These are phyloP conservation scores for Biscutella laevigata DNA, from an alignment of 441 rosid species.

Conservation along the genomic window DNA sequence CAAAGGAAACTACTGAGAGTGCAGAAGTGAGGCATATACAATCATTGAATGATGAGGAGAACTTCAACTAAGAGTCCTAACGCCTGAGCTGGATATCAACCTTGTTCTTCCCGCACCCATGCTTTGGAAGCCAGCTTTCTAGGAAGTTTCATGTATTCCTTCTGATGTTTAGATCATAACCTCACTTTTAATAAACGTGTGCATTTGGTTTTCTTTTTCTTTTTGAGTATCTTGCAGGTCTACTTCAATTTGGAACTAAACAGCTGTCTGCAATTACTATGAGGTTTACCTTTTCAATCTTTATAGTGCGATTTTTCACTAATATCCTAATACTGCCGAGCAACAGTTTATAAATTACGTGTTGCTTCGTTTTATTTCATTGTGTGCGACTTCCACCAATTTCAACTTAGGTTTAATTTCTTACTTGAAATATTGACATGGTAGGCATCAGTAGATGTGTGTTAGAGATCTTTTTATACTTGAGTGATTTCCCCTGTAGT, in stretches of 20 bases:
- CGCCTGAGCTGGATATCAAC: slow-evolving; percentile 12
- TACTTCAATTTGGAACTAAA: slow-evolving; percentile 36
- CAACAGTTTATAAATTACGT: slow-evolving; percentile 31
- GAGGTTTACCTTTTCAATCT: slow-evolving; percentile 43
- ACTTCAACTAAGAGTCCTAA: slow-evolving; percentile 8
- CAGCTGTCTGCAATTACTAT: slow-evolving; percentile 41
- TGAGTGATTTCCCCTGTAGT: too few relatives aligned
- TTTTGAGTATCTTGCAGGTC: slow-evolving; percentile 68
- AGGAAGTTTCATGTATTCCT: slow-evolving; percentile 35
- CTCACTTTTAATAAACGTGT: slow-evolving; percentile 40
- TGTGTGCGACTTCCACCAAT: slow-evolving; percentile 17
- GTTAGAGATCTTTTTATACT: too few relatives aligned
- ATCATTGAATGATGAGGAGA: slow-evolving; percentile 16
- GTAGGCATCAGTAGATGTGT: too few relatives aligned
- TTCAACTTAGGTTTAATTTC: too few relatives aligned
- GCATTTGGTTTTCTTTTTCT: slow-evolving; percentile 34
- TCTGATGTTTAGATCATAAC: slow-evolving; percentile 34
- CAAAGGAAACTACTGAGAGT: slow-evolving; percentile 18
- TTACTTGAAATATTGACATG: too few relatives aligned
- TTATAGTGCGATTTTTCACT: slow-evolving; percentile 50
- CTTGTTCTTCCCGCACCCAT: slow-evolving; percentile 9
- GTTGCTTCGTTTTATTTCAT: slow-evolving; percentile 21
- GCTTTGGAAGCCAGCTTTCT: slow-evolving; percentile 26
- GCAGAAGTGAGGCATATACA: slow-evolving; percentile 18
- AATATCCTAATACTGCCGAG: slow-evolving; percentile 53